Evolutionary conservation across 2,329 filamentous ascomycete genomes (phyloP).

Genomic region (Aspergillus awamori): DNA sequence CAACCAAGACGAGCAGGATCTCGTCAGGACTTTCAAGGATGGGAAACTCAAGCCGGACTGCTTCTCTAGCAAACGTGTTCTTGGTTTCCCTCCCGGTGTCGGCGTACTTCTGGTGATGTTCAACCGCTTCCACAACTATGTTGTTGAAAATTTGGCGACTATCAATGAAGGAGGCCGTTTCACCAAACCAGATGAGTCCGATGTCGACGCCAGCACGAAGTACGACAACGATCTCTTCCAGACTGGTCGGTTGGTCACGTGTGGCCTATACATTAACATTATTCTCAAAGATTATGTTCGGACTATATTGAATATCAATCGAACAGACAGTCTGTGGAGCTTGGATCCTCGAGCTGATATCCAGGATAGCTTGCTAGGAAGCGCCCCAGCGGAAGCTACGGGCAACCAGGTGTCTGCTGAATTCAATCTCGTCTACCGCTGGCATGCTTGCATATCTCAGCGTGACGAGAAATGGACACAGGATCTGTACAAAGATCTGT

Average conservation of each 20-base stretch:
- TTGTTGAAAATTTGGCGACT: constrained; percentile 61
- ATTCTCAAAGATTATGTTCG: constrained; percentile 61
- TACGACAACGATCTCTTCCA: constrained; percentile 55
- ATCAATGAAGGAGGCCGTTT: constrained; percentile 70
- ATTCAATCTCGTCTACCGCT: constrained; percentile 69
- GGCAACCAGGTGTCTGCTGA: constrained; percentile 70
- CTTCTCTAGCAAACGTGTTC: constrained; percentile 66
- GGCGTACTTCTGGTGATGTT: constrained; percentile 69
- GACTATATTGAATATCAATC: constrained; percentile 63
- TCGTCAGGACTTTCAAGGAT: constrained; percentile 64
- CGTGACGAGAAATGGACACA: constrained; percentile 66
- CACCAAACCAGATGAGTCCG: constrained; percentile 58
- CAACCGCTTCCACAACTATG: constrained; percentile 70
- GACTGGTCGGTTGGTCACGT: constrained; percentile 57
- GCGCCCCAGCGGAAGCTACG: constrained; percentile 57
- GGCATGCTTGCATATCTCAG: constrained; percentile 64
- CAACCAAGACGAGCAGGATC: constrained; percentile 63
- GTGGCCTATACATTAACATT: constrained; percentile 61
- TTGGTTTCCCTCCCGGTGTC: constrained; percentile 71
- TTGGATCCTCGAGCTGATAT: constrained; percentile 66
- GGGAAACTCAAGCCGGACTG: constrained; percentile 73
- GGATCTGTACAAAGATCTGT: constrained; percentile 54
- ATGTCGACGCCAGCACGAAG: constrained; percentile 38
- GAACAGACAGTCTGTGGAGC: constrained; percentile 62
- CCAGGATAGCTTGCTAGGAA: constrained; percentile 48